These are phyloP conservation scores for Pleurotus giganteus DNA, from an alignment of 768 basidiomycete species.

Conservation along the genomic window DNA sequence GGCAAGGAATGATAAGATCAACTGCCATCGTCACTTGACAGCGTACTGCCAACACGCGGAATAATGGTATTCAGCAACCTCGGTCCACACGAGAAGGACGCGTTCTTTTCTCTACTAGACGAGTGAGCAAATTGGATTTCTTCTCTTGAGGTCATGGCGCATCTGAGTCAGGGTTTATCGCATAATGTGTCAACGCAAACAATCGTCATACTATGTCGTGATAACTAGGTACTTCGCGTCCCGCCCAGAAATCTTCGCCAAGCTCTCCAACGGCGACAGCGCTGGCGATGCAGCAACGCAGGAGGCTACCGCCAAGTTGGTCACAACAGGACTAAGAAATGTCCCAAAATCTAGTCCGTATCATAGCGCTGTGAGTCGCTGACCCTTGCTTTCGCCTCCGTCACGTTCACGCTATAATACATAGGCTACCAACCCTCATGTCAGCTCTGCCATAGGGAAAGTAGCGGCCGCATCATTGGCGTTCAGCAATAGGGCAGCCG, in stretches of 20 bases:
- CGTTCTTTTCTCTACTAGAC: constrained; percentile 78
- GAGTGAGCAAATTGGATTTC: constrained; percentile 49
- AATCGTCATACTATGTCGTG: too few relatives aligned
- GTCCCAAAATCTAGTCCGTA: constrained; percentile 33
- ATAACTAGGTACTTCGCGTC: constrained; percentile 74
- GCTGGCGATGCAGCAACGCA: constrained; percentile 16
- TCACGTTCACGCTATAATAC: background rate
- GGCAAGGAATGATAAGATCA: too few relatives aligned
- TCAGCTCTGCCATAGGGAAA: constrained; percentile 44
- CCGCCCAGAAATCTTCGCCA: constrained; percentile 63
- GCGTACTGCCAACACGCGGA: background rate
- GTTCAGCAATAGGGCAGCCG: constrained; percentile 27
- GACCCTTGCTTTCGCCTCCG: constrained; percentile 7
- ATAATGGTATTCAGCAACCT: constrained; percentile 74
- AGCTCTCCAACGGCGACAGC: constrained; percentile 15
- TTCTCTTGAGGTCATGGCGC: background rate
- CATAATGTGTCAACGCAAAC: too few relatives aligned
- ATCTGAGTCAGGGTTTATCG: too few relatives aligned
- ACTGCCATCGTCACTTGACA: too few relatives aligned
- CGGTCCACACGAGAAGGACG: constrained; percentile 66
- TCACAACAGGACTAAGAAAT: constrained; percentile 22
- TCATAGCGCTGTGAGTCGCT: constrained; percentile 32
- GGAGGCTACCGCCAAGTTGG: constrained; percentile 16
- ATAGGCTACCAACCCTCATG: constrained; percentile 39
- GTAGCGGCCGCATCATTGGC: constrained; percentile 56